These are phyloP conservation scores for Colletotrichum costaricense DNA, from an alignment of 2,329 filamentous ascomycete genomes.

Conservation along the genomic window DNA sequence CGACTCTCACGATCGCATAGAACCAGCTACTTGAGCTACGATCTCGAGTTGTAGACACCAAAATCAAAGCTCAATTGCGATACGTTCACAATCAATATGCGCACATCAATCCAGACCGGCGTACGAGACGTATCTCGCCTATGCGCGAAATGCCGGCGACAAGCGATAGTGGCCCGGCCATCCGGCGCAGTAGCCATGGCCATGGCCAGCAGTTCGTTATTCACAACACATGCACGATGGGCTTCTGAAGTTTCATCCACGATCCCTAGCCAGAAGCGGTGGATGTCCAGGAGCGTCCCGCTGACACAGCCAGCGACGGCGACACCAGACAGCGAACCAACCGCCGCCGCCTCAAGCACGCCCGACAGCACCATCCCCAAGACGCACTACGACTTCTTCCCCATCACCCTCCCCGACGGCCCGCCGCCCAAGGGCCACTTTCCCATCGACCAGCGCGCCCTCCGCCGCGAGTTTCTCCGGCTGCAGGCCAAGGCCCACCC, in stretches of 20 bases:
- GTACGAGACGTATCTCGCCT: constrained; percentile 45
- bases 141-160: constrained; percentile 48
- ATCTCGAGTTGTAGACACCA: background rate
- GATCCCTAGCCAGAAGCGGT: constrained; percentile 17
- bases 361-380: constrained; percentile 39
- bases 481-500: constrained; percentile 84
- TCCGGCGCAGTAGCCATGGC: constrained; percentile 32
- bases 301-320: constrained; percentile 14
- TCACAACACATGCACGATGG: background rate
- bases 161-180: constrained; percentile 38
- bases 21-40: background rate
- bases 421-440: constrained; percentile 85
- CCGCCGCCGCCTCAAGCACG: constrained; percentile 2
- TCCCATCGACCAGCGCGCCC: constrained; percentile 73
- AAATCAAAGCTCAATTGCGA: background rate
- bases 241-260: background rate
- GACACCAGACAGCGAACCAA: background rate
- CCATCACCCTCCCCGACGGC: constrained; percentile 78
- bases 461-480: constrained; percentile 87
- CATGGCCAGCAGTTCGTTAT: constrained; percentile 7
- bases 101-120: constrained; percentile 39
- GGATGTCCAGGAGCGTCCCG: constrained; percentile 19
- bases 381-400: constrained; percentile 92
- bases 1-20: background rate
- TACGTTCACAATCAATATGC: constrained; percentile 39